A percentile compares a stretch with the other conserved stretches of the same genome.
phyloP scores from a whole-genome alignment of 1,284 basidiomycete genomes.

The Rhizoctonia solani region DNA sequence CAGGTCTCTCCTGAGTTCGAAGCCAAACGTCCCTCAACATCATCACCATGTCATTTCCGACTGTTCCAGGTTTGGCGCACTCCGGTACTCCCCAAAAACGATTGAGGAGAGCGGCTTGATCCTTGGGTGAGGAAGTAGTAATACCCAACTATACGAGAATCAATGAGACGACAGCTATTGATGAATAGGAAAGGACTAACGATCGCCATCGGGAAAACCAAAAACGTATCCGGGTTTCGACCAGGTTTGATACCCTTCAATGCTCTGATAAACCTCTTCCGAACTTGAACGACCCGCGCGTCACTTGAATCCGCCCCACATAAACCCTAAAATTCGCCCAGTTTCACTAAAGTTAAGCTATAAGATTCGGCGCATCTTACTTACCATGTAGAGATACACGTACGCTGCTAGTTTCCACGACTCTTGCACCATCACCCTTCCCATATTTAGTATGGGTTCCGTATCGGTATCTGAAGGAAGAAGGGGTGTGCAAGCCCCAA shows the following conservation, averaged over 20 bases:
- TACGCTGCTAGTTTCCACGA: no score
- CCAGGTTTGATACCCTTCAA: background rate
- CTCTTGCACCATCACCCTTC: background rate
- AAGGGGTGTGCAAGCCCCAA: background rate
- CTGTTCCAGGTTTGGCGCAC: conserved; percentile 3
- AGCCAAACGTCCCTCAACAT: background rate
- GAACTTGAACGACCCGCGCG: background rate
- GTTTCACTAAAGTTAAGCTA: background rate
- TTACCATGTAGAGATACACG: conserved; percentile 16
- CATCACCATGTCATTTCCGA: background rate
- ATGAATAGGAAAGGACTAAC: background rate
- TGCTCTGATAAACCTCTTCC: background rate
- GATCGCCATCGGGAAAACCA: background rate
- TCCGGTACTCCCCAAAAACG: conserved; percentile 3
- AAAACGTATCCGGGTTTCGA: background rate
- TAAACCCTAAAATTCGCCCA: background rate
- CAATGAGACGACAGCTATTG: background rate
- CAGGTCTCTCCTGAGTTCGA: background rate
- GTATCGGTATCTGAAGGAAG: background rate
- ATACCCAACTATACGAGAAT: background rate
- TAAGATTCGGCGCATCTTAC: background rate
- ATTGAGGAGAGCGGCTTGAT: background rate
- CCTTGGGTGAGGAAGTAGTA: background rate
- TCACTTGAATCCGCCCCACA: background rate
- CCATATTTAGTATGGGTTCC: background rate